phyloP scores from a whole-genome alignment of 1,284 basidiomycete species.

The Rhodotorula sp. region DNA sequence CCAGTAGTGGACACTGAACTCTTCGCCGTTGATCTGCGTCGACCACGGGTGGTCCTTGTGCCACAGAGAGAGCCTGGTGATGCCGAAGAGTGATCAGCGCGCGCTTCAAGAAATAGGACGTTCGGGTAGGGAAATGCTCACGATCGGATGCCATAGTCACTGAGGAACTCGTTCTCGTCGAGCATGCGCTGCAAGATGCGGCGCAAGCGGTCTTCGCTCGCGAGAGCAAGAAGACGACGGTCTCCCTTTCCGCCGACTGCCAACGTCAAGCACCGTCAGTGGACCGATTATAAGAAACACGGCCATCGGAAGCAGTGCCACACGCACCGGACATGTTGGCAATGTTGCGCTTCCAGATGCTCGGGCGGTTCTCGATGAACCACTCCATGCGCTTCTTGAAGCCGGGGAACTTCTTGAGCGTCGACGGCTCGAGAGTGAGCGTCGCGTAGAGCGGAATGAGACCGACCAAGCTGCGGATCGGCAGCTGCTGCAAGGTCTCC shows the following conservation, averaged over 20 bases:
- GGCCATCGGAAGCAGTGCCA: neutral
- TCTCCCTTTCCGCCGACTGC: constrained; percentile 76
- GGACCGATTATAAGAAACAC: neutral
- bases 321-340: constrained; percentile 84
- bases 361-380: constrained; percentile 91
- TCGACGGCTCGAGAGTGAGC: constrained; percentile 82
- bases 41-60: constrained; percentile 93
- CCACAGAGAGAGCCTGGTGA: constrained; percentile 69
- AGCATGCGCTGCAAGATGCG: constrained; percentile 93
- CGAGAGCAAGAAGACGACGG: constrained; percentile 81
- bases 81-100: neutral
- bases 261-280: neutral
- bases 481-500: constrained; percentile 69
- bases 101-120: neutral
- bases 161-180: constrained; percentile 92
- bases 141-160: constrained; percentile 92
- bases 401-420: constrained; percentile 86
- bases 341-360: constrained; percentile 84
- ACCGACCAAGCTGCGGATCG: constrained; percentile 88
- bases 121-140: constrained; percentile 52
- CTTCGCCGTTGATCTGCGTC: constrained; percentile 86
- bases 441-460: constrained; percentile 95
- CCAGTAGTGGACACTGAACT: constrained; percentile 94
- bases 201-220: constrained; percentile 83
- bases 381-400: constrained; percentile 99